These are phyloP conservation scores for Beauveria scarabaeidicola DNA, from an alignment of 2,329 filamentous ascomycete species.

Conservation along the genomic window DNA sequence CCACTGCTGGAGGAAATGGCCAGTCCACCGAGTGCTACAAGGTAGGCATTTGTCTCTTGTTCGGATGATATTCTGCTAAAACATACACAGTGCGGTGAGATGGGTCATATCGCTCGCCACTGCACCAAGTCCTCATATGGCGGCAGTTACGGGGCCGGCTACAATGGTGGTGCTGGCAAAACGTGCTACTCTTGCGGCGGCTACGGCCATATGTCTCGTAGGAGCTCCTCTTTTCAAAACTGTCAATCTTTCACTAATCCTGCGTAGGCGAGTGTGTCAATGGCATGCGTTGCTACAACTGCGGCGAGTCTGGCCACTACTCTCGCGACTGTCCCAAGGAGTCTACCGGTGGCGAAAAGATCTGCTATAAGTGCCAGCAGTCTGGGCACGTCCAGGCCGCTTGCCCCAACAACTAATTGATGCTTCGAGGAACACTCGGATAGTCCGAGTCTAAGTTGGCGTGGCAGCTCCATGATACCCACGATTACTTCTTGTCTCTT, in stretches of 20 bases:
- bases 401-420: slow-evolving; percentile 70
- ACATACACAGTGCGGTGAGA: slow-evolving; percentile 66
- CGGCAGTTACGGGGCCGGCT: slow-evolving; percentile 38
- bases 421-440: slow-evolving; percentile 15
- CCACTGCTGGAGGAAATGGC: slow-evolving; percentile 40
- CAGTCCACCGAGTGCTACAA: slow-evolving; percentile 81
- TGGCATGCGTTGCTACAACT: slow-evolving; percentile 99
- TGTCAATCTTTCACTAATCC: slow-evolving; percentile 14
- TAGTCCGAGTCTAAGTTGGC: slow-evolving; percentile 22
- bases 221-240: slow-evolving; percentile 18
- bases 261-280: slow-evolving; percentile 80
- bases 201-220: slow-evolving; percentile 89
- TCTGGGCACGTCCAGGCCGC: slow-evolving; percentile 84
- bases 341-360: slow-evolving; percentile 76
- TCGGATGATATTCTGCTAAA: not conserved
- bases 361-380: slow-evolving; percentile 94
- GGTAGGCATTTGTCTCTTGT: slow-evolving; percentile 26
- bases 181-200: slow-evolving; percentile 99
- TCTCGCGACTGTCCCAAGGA: slow-evolving; percentile 95
- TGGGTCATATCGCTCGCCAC: slow-evolving; percentile 92
- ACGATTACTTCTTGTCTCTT: slow-evolving; percentile 24
- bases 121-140: slow-evolving; percentile 59
- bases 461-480: slow-evolving; percentile 36
- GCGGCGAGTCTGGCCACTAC: slow-evolving; percentile 86
- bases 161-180: slow-evolving; percentile 53